Base-by-base conservation (phyloP, 169 alveolate genomes). In the Cryptosporidium andersoni region DNA sequence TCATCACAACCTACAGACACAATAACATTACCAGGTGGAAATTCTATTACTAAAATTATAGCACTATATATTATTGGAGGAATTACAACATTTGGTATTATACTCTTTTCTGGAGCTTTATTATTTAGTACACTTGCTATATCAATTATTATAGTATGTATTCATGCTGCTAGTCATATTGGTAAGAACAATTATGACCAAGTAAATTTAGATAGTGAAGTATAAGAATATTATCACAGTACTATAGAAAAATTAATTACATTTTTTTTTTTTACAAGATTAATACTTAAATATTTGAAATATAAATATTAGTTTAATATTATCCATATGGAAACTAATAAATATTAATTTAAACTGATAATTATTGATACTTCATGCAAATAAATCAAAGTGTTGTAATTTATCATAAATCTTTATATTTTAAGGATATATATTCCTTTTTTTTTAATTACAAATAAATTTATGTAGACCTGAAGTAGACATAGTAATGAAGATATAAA, bases 181-280 rank as follows among this genome's bases (percentile, higher is more conserved):
- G 85, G 85, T 14, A 74, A 74, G 42, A 8, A 52, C 11, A 74
- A 58, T 36, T 74, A 74, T 48, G 85, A 74, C 68, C 85, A 74
- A 64, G 64, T 74, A 34, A 74, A 53, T 58, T 43, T 74, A n/a
- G 85, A 60, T 14, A 65, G 80, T 8, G 74, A 68, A 11, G 82
- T 82, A 12, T 65, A 39, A 42, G 2, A 25, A 25, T 25, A 25
- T 25, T 40, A 14, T 62, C 14, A 51, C 25, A 25, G 25, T 25
- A 25, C 25, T 25, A 25, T 25, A 0, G 25, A 25, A 25, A 25
- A 25, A 25, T 25, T 25, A 0, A 25, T 0, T 25, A 25, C 56
- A n/a, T 51, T 25, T 25, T 25, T 25, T 25, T 25, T 25, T 25
- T 25, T 25, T 25, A 25, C 25, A 25, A 25, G 25, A 25, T 25